Evolutionary conservation across 495 filamentous ascomycete species (phyloP).

Genomic region (Talaromyces nanjingensis): DNA sequence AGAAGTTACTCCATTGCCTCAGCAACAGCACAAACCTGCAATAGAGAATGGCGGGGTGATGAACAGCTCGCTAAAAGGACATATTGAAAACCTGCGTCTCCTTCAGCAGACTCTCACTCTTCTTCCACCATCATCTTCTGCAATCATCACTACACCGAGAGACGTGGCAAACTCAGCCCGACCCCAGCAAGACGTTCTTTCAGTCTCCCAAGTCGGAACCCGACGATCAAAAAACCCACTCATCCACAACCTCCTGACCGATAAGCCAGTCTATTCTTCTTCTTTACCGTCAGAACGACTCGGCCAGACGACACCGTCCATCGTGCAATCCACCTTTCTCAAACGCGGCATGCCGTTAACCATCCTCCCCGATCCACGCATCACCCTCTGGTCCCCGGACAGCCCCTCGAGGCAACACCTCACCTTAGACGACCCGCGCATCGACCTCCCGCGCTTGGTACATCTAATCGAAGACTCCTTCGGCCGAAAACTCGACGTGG

Average conservation of each 20-base stretch:
- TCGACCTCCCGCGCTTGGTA: slow-evolving; percentile 76
- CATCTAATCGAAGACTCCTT: slow-evolving; percentile 95
- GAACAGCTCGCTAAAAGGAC: slow-evolving; percentile 31
- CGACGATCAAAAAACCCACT: slow-evolving; percentile 79
- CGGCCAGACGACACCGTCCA: slow-evolving; percentile 22
- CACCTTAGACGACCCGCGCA: slow-evolving; percentile 64
- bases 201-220: slow-evolving; percentile 62
- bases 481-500: slow-evolving; percentile 70
- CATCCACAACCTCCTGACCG: slow-evolving; percentile 94
- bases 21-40: slow-evolving; percentile 4
- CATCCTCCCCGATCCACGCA: slow-evolving; percentile 65
- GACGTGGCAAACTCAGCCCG: slow-evolving; percentile 66
- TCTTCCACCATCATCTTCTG: slow-evolving; percentile 81
- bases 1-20: slow-evolving; percentile 21
- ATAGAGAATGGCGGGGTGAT: background rate
- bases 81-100: slow-evolving; percentile 69
- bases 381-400: slow-evolving; percentile 59
- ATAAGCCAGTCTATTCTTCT: slow-evolving; percentile 85
- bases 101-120: slow-evolving; percentile 60
- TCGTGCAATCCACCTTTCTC: slow-evolving; percentile 63
- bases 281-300: slow-evolving; percentile 70
- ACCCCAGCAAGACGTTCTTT: slow-evolving; percentile 25
- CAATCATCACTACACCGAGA: slow-evolving; percentile 74
- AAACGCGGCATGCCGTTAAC: slow-evolving; percentile 88
- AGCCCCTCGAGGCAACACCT: slow-evolving; percentile 43